Conservation (phyloP, 176 grass and related monocot genomes). For the Musa beccarii region DNA sequence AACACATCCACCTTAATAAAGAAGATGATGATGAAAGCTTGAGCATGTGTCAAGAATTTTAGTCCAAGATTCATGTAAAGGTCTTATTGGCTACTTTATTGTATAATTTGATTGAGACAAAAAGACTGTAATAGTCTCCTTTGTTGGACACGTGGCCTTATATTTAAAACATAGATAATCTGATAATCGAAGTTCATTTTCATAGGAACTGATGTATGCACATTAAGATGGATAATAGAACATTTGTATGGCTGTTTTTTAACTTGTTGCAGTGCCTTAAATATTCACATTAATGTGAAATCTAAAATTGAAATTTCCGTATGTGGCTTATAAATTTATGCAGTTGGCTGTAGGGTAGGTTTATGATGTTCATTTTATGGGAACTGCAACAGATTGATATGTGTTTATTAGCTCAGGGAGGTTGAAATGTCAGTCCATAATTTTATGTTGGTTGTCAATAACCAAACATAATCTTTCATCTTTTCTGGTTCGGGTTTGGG, state of each 20-base stretch:
- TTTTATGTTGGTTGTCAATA: too few relatives aligned
- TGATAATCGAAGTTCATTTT: neutral
- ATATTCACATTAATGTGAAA: neutral
- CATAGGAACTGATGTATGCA: too few relatives aligned
- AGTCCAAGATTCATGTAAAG: neutral
- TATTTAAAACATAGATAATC: neutral
- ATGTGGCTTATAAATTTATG: neutral
- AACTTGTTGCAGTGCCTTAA: neutral
- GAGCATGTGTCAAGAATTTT: neutral
- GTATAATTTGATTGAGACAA: neutral
- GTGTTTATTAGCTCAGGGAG: neutral
- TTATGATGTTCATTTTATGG: neutral
- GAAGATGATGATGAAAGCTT: too few relatives aligned
- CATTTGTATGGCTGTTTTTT: neutral
- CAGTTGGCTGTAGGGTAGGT: neutral
- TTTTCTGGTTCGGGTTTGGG: too few relatives aligned
- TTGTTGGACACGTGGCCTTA: neutral
- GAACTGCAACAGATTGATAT: neutral
- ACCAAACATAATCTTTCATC: too few relatives aligned
- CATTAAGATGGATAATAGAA: neutral
- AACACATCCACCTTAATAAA: too few relatives aligned
- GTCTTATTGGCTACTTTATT: neutral
- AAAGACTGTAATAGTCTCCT: neutral
- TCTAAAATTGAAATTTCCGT: neutral
- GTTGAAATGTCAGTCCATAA: neutral